Evolutionary conservation across 495 filamentous ascomycete genomes (phyloP).

Genomic region (Trichoderma reesei): DNA sequence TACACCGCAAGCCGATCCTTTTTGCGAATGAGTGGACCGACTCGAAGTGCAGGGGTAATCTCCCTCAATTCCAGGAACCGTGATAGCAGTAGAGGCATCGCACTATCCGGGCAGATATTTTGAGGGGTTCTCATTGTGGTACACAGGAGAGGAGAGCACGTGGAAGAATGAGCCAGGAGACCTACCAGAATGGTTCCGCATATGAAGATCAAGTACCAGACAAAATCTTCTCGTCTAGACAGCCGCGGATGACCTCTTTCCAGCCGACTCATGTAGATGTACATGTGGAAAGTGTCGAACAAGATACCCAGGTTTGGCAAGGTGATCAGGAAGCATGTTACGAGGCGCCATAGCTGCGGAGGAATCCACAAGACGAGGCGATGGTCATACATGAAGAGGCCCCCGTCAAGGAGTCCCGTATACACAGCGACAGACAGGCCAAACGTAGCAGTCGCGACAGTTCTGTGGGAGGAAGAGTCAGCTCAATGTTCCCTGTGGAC

Average conservation of each 20-base stretch:
- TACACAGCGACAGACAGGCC: conserved; percentile 51
- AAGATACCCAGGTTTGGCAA: conserved; percentile 52
- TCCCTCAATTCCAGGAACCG: conserved; percentile 98
- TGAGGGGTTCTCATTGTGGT: conserved; percentile 45
- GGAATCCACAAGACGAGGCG: conserved; percentile 49
- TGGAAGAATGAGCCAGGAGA: conserved; percentile 15
- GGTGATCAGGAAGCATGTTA: conserved; percentile 66
- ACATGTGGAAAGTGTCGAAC: conserved; percentile 70
- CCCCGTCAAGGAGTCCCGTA: conserved; percentile 45
- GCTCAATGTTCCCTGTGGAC: conserved; percentile 1
- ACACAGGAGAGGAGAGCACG: conserved; percentile 8
- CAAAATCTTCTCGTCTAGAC: conserved; percentile 32
- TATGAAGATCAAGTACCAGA: conserved; percentile 40
- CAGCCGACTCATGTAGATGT: conserved; percentile 34
- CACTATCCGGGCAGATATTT: conserved; percentile 93
- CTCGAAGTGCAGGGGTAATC: conserved; percentile 75
- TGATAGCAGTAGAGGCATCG: conserved; percentile 55
- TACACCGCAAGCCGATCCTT: conserved; percentile 61
- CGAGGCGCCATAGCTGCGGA: conserved; percentile 47
- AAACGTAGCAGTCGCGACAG: conserved; percentile 58
- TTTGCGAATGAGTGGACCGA: conserved; percentile 69
- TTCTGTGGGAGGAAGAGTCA: conserved; percentile 37
- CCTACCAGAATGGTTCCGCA: conserved; percentile 36
- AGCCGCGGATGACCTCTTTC: conserved; percentile 34
- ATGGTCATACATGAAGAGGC: conserved; percentile 48